Conservation (phyloP, 2,329 filamentous ascomycete species). For the Phyllosticta paracitricarpa region DNA sequence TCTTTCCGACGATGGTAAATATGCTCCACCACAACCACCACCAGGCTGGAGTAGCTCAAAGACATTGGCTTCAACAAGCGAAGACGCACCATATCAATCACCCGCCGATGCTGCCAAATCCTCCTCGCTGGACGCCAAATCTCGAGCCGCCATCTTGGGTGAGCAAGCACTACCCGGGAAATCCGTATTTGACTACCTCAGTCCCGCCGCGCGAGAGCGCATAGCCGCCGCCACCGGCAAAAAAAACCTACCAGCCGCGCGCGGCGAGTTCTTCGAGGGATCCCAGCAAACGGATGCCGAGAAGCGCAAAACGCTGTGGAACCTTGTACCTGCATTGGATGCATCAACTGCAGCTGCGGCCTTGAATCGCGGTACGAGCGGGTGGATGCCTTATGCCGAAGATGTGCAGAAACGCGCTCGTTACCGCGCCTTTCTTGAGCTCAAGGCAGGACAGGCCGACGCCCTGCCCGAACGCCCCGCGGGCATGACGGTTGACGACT, state of each 20-base stretch:
- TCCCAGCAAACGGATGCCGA: slow-evolving; percentile 55
- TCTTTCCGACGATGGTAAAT: slow-evolving; percentile 35
- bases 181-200: slow-evolving; percentile 91
- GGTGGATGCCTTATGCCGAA: slow-evolving; percentile 76
- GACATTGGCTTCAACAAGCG: slow-evolving; percentile 19
- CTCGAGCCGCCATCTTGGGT: slow-evolving; percentile 69
- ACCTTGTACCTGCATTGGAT: slow-evolving; percentile 35
- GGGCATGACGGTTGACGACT: slow-evolving; percentile 56
- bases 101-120: slow-evolving; percentile 68
- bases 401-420: slow-evolving; percentile 68
- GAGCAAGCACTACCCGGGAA: slow-evolving; percentile 77
- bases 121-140: slow-evolving; percentile 63
- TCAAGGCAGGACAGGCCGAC: slow-evolving; percentile 51
- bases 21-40: slow-evolving; percentile 59
- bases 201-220: slow-evolving; percentile 63
- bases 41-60: slow-evolving; percentile 62
- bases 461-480: slow-evolving; percentile 47
- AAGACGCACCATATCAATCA: slow-evolving; percentile 43
- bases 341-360: slow-evolving; percentile 35
- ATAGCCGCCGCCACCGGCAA: slow-evolving; percentile 69
- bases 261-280: slow-evolving; percentile 59
- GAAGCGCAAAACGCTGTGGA: slow-evolving; percentile 44
- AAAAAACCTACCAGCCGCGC: slow-evolving; percentile 63
- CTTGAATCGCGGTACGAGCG: slow-evolving; percentile 41
- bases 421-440: slow-evolving; percentile 73